phyloP scores from a whole-genome alignment of 2,329 filamentous ascomycete species.

The Elsinoe batatas region DNA sequence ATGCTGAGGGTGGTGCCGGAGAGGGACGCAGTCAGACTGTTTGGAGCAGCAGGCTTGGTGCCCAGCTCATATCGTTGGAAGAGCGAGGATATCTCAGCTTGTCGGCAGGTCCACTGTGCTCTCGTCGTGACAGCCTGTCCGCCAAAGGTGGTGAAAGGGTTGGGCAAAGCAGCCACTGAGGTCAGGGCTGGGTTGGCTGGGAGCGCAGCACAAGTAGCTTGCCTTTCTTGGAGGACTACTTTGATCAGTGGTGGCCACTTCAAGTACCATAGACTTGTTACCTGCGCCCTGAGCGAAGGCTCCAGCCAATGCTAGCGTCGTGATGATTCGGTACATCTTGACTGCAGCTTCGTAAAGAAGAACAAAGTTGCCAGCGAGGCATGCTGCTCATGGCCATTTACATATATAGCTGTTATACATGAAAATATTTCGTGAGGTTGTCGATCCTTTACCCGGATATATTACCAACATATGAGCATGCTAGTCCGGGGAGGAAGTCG shows the following conservation, averaged over 20 bases:
- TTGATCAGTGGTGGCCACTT: neutral
- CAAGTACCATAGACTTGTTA: neutral
- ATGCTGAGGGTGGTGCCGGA: slow-evolving; percentile 28
- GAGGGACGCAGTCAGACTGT: slow-evolving; percentile 25
- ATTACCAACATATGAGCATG: neutral
- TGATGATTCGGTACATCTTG: neutral
- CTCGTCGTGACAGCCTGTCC: slow-evolving; percentile 28
- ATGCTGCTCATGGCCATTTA: neutral
- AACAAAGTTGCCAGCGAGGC: neutral
- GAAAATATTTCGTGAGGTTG: neutral
- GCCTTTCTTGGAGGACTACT: neutral
- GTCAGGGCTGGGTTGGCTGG: neutral
- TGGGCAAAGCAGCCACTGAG: slow-evolving; percentile 20
- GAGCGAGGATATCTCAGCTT: slow-evolving; percentile 28
- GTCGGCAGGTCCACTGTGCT: slow-evolving; percentile 29
- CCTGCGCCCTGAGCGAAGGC: neutral
- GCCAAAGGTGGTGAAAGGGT: slow-evolving; percentile 31
- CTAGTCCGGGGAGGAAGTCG: neutral
- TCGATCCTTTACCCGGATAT: slow-evolving; percentile 5
- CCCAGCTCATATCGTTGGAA: slow-evolving; percentile 31
- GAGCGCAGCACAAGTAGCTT: neutral
- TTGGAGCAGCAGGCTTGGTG: slow-evolving; percentile 29
- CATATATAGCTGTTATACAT: neutral
- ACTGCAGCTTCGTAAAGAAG: too few species aligned
- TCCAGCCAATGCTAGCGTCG: neutral